Evolutionary conservation across 345 rosid species (phyloP), one percentile per base, ranked within the genome.

Genomic region (Citrus trifoliata): DNA sequence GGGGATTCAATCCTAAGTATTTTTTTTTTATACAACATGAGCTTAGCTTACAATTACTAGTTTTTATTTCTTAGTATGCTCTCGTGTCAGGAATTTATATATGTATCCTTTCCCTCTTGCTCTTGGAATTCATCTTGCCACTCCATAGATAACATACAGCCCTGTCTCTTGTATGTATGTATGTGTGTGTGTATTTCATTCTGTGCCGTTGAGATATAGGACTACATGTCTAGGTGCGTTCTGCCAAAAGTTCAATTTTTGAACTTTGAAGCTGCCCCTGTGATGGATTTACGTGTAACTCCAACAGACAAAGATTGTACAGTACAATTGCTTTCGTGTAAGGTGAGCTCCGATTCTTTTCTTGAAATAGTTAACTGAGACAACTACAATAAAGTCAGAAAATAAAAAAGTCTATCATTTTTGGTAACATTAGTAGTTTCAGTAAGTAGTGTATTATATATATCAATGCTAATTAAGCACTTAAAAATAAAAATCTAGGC

Each of bases 261-360:
- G 73, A 91, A 87, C 86, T 89, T 89, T 79, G 95, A 92, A 86
- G 97, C 90, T 53, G 83, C 82, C 35, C 97, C 98, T 33, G 92
- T 91, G 12, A 81, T 94, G 79, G 90, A 92, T 79, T 83, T 94
- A 69, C 80, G 89, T 74, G 92, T 94, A 12, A 86, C 87, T 78
- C 89, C 93, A 25, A 83, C 94, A 25, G 71, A 80, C 62, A 82
- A 85, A 75, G 85, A 87, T 79, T 94, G 98, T 84, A 87, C 82
- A 40, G 92, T 94, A 16, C 93, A 91, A 87, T 79, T 94, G 82
- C 89, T 94, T 74, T 91, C 92, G 80, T 94, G 95, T 85, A 91
- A 90, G 98, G 98, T 94, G 67, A 82, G 79, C 64, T 80, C 76
- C 63, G 58, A 8, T 67, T n/a, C 78, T 38, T 18, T 48, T 33